Percentiles rank a stretch among this genome's conserved stretches.
Conservation (phyloP, 106 monocot species). For the Triglochin maritima region DNA sequence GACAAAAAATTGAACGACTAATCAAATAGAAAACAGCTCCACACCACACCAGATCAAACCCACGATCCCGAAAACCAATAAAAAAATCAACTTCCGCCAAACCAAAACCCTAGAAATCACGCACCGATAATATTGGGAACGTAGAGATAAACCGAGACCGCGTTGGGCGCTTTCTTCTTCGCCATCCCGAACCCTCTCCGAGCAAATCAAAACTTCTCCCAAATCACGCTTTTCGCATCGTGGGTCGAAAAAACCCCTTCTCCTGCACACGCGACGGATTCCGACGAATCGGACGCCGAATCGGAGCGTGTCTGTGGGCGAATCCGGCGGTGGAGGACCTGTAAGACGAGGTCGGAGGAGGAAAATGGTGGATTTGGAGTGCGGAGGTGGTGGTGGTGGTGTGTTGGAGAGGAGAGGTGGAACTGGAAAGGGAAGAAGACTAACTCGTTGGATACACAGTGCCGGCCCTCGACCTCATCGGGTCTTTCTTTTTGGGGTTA, state of each 20-base stretch:
- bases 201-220: too few species aligned
- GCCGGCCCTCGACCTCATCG: too few species aligned
- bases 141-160: constrained; percentile 9
- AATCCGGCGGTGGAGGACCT: not conserved
- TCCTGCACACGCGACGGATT: too few species aligned
- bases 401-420: not conserved
- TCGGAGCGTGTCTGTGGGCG: not conserved
- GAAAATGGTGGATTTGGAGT: not conserved
- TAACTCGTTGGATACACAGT: too few species aligned
- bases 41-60: not conserved
- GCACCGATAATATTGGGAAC: constrained; percentile 11
- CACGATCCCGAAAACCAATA: not conserved
- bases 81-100: not conserved
- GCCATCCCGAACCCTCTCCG: not conserved
- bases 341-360: not conserved
- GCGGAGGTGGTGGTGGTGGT: not conserved
- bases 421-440: not conserved
- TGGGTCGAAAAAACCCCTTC: too few species aligned
- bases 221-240: too few species aligned
- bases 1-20: not conserved
- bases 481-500: too few species aligned
- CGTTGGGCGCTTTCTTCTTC: not conserved
- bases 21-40: not conserved
- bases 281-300: not conserved
- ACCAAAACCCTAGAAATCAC: not conserved